Base-by-base conservation (phyloP, 371 early-diverging fungal genomes). In the Fennellomyces sp. region DNA sequence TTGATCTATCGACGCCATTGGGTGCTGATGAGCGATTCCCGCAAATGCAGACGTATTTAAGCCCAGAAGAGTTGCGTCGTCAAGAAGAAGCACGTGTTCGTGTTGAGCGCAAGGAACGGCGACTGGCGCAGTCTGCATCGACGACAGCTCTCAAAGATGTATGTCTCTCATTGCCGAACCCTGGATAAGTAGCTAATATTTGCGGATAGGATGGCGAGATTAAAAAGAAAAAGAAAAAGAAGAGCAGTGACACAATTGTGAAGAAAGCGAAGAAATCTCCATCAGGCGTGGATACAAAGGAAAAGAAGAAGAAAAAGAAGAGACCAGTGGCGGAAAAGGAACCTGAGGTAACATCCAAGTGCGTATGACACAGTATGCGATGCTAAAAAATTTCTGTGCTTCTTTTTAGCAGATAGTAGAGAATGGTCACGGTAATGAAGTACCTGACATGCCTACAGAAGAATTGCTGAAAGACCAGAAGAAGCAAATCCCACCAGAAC, bases 1-100 rank as follows among this genome's bases (percentile, higher is more conserved):
- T 89, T 0, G 90, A 89, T 67, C 68, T 89, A 17, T 82, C 83
- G 1, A 76, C 76, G 10, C 88, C 90, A 12, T 66, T 88, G 15
- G 82, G 84, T 12, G 82, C 74, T 38, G 78, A 88, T 60, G 88
- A 89, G 51, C 73, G 76, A 6, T 75, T 88, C 51, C 86, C 87
- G 15, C 83, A 84, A 29, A 71, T 78, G 7, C 67, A 80, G 52
- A 77, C 86, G 4, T 89, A 89, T 59, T 68, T 78, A 53, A 81
- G 81, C 25, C 88, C 90, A 0, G 87, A 89, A 52, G 85, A 88
- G 63, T 56, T 79, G 2, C 84, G 85, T 30, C 73, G 74, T 29
- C 67, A 74, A 30, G 85, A 87, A 65, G 85, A 86, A 50, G 80
- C 75, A 6, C 71, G 77, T 33, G 80, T 70, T 15, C 79, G 68